A percentile compares a stretch with the other conserved stretches of the same genome.
phyloP scores from a whole-genome alignment of 345 rosid species.

The Lagerstroemia speciosa region DNA sequence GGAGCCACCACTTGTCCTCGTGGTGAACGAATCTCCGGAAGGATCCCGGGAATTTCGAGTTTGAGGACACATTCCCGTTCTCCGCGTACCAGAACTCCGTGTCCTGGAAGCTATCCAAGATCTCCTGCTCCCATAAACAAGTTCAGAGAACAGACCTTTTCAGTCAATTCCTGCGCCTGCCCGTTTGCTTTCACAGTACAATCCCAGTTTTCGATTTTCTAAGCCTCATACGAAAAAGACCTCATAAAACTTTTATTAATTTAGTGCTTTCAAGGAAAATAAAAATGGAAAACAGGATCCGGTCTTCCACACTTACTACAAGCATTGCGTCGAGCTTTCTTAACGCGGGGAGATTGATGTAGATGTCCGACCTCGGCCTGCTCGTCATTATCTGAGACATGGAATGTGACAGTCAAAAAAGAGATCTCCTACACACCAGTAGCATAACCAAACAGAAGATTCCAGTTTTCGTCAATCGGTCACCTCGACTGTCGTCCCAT shows the following conservation, averaged over 20 bases:
- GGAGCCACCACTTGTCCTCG: conserved; percentile 66
- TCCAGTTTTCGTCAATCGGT: background rate
- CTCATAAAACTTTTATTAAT: background rate
- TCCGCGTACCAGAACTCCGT: conserved; percentile 45
- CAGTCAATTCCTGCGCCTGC: background rate
- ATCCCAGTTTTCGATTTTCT: background rate
- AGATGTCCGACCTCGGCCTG: conserved; percentile 40
- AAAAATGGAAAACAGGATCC: no score
- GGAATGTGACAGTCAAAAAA: background rate
- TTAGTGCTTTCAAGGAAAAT: no score
- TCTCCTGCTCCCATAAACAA: conserved; percentile 12
- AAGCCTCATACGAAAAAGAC: background rate
- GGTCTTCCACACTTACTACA: conserved; percentile 11
- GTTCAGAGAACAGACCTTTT: background rate
- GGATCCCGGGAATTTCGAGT: conserved; percentile 8
- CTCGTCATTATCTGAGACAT: conserved; percentile 31
- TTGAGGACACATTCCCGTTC: conserved; percentile 20
- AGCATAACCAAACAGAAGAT: background rate
- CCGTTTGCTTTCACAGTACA: background rate
- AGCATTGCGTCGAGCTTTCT: conserved; percentile 52
- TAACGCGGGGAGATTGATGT: conserved; percentile 49
- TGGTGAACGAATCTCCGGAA: conserved; percentile 12
- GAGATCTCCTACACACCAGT: no score
- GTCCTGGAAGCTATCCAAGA: conserved; percentile 36
- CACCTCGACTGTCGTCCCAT: conserved; percentile 68